Conservation (phyloP, 2,329 filamentous ascomycete genomes). For the Botrytis squamosa region DNA sequence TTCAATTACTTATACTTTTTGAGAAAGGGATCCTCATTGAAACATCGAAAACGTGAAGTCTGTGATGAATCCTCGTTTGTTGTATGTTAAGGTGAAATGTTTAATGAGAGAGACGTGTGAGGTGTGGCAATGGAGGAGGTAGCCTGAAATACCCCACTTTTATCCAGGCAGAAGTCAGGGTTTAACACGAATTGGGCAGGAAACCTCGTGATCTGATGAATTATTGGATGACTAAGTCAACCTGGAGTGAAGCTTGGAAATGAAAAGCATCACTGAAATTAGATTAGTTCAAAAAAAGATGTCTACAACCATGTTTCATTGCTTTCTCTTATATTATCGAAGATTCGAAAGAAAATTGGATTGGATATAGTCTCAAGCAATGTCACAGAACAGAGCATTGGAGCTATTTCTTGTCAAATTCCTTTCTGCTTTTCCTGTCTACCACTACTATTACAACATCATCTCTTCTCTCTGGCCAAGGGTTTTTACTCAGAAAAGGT, state of each 20-base stretch:
- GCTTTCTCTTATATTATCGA: neutral
- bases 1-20: slow-evolving; percentile 16
- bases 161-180: slow-evolving; percentile 17
- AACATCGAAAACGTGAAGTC: neutral
- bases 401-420: neutral
- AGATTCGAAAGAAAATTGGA: neutral
- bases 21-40: neutral
- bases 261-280: neutral
- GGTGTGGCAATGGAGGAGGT: neutral
- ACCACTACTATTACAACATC: rapidly evolving
- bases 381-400: neutral
- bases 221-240: neutral
- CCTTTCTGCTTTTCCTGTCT: neutral
- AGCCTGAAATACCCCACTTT: slow-evolving; percentile 11
- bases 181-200: slow-evolving; percentile 1
- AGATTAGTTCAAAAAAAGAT: neutral
- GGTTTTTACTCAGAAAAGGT: neutral
- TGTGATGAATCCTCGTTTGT: neutral
- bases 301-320: too few relatives aligned
- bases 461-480: neutral
- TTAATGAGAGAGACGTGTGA: neutral
- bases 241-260: neutral
- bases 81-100: neutral
- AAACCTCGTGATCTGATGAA: neutral
- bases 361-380: neutral